These are phyloP conservation scores for Nectriaceae sp. DNA, from an alignment of 2,329 filamentous ascomycete species.

Conservation along the genomic window DNA sequence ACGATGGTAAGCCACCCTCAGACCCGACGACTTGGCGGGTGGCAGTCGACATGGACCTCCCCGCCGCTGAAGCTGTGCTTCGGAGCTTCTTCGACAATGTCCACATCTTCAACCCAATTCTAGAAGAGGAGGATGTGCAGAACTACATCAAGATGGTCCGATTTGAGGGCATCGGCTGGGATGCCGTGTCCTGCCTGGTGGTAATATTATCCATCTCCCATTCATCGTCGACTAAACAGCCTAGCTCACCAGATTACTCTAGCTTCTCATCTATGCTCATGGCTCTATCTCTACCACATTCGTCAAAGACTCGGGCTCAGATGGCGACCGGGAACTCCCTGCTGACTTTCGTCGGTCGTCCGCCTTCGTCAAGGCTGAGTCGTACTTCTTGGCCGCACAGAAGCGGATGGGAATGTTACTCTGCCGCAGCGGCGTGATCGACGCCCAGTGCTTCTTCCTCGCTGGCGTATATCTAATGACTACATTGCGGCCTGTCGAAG, in stretches of 20 bases:
- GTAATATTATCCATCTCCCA: no score
- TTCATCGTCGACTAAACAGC: no score
- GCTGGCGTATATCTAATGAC: constrained; percentile 19
- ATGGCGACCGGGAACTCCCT: no score
- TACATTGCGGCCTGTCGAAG: constrained; percentile 12
- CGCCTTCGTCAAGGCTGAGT: constrained; percentile 1
- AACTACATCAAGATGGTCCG: constrained; percentile 1
- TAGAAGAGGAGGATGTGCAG: not conserved
- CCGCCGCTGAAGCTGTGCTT: not conserved
- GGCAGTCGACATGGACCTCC: not conserved
- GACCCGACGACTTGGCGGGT: no score
- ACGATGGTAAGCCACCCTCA: no score
- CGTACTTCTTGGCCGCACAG: constrained; percentile 7
- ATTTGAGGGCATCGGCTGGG: constrained; percentile 11
- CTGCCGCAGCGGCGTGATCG: constrained; percentile 7
- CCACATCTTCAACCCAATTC: constrained; percentile 7
- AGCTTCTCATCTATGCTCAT: constrained; percentile 5
- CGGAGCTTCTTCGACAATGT: constrained; percentile 1
- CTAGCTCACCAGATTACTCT: not conserved
- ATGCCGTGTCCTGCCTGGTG: constrained; percentile 11
- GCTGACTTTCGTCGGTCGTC: not conserved
- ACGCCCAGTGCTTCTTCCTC: constrained; percentile 16
- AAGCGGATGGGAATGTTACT: constrained; percentile 13
- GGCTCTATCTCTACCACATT: constrained; percentile 2
- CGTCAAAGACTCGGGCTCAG: no score